A percentile compares a stretch with the other conserved stretches of the same genome.
These are phyloP conservation scores for Cercospora zeae-maydis DNA, from an alignment of 2,329 filamentous ascomycete genomes.

Conservation along the genomic window DNA sequence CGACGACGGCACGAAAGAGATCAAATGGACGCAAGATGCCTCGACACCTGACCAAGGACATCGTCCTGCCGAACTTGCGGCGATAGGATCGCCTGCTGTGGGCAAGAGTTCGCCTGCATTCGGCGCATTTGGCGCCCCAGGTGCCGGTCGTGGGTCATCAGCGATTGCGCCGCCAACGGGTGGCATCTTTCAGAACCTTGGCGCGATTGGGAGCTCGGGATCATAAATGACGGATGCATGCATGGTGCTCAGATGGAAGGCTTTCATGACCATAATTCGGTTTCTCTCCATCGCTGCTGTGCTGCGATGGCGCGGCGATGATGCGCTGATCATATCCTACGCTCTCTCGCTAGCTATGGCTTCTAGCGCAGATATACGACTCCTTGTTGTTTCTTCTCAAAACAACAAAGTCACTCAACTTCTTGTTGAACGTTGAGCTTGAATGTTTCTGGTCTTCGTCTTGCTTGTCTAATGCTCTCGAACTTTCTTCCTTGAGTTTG, in stretches of 20 bases:
- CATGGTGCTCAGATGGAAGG: not conserved
- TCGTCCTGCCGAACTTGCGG: slow-evolving; percentile 37
- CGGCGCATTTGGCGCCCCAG: slow-evolving; percentile 32
- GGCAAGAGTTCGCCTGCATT: slow-evolving; percentile 40
- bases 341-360: not conserved
- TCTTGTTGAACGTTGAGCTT: slow-evolving; percentile 7
- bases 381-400: slow-evolving; percentile 1
- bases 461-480: too few species aligned
- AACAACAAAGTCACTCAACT: not conserved
- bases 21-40: slow-evolving; percentile 41
- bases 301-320: not conserved
- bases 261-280: not conserved
- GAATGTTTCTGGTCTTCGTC: not conserved
- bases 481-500: too few species aligned
- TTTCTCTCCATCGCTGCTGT: not conserved
- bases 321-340: not conserved
- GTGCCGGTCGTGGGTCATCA: slow-evolving; percentile 9
- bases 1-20: slow-evolving; percentile 35
- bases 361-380: not conserved
- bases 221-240: slow-evolving; percentile 3
- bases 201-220: slow-evolving; percentile 22
- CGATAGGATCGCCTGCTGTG: slow-evolving; percentile 49
- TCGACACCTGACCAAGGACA: slow-evolving; percentile 32
- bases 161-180: not conserved
- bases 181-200: slow-evolving; percentile 28